Evolutionary conservation across 129 eudicot genomes (phyloP).

Genomic region (Chrysanthemum seticuspe): DNA sequence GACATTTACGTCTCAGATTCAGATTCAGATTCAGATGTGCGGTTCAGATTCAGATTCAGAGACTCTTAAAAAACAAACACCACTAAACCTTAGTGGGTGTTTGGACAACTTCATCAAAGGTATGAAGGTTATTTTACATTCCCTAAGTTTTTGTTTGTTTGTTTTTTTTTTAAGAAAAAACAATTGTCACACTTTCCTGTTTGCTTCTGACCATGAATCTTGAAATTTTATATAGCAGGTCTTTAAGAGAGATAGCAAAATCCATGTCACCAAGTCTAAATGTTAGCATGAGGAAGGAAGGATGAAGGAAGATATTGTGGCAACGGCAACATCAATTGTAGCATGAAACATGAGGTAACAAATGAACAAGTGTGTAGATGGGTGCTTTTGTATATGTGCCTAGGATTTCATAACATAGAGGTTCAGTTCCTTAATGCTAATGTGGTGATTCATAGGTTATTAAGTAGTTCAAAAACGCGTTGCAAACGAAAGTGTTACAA

Average conservation of each 20-base stretch:
- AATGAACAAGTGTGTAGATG: background rate
- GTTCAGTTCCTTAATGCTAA: no score
- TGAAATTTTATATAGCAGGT: background rate
- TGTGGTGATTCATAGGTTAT: no score
- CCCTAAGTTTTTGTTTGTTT: background rate
- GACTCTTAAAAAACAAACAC: no score
- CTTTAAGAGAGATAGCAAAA: background rate
- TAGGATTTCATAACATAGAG: no score
- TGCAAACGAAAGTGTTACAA: no score
- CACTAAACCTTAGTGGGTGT: no score
- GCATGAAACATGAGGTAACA: slow-evolving; percentile 6
- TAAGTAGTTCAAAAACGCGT: no score
- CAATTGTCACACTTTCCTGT: background rate
- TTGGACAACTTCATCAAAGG: background rate
- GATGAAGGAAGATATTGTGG: background rate
- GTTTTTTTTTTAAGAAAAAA: background rate
- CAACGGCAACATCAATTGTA: background rate
- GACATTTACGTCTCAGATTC: no score
- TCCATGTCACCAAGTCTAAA: background rate
- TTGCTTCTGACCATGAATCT: background rate
- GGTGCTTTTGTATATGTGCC: background rate
- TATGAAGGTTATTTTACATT: background rate
- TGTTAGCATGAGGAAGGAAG: background rate
- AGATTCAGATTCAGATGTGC: no score
- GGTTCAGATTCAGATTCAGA: no score